Evolutionary conservation across 352 stramenopile genomes (phyloP), one percentile per base, ranked within the genome.

Genomic region (Phytophthora melonis): DNA sequence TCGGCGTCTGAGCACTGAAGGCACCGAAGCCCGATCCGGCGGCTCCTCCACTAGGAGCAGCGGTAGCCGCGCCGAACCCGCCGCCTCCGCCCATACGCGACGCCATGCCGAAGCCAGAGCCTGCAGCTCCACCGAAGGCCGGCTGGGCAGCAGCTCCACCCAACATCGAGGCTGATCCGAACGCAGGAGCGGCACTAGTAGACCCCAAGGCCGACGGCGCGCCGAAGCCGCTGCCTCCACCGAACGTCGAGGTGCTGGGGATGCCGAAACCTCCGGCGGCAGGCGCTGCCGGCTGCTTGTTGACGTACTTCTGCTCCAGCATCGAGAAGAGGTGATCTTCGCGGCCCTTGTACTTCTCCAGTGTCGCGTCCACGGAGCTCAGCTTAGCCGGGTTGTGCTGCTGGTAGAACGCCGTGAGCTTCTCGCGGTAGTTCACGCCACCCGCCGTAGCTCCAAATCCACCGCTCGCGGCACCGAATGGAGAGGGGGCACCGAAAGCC

Each of bases 241-340:
- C 80, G 32, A 88, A 83, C 9, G 77, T 53, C 10, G 74, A 66
- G 4, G 73, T 78, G 53, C 70, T 81, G 10, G 73, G 77, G 16
- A 75, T 80, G 7, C 80, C 75, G 68, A 90, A 90, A n/a, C 74
- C 78, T 43, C 70, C 72, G 54, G 72, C 41, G n/a, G 69, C 57
- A 6, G 64, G 30, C n/a, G 55, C 47, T 34, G 68, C 58, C 11
- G 77, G 59, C 9, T 62, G 54, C 32, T 81, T 81, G 36, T 86
- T 82, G 10, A 92, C 9, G 53, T 94, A 94, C 71, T 94, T 94
- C 49, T 91, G 84, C 63, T 94, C 86, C 11, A 94, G 75, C 84
- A 92, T 92, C 13, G 74, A 69, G 69, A 94, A 94, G 14, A 94
- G 67, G 52, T 78, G 82, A 34, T 82, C 77, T 72, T 94, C 87